A percentile compares a stretch with the other conserved stretches of the same genome.
These are phyloP conservation scores for Cladobotryum mycophilum DNA, from an alignment of 2,329 filamentous ascomycete species.

Conservation along the genomic window DNA sequence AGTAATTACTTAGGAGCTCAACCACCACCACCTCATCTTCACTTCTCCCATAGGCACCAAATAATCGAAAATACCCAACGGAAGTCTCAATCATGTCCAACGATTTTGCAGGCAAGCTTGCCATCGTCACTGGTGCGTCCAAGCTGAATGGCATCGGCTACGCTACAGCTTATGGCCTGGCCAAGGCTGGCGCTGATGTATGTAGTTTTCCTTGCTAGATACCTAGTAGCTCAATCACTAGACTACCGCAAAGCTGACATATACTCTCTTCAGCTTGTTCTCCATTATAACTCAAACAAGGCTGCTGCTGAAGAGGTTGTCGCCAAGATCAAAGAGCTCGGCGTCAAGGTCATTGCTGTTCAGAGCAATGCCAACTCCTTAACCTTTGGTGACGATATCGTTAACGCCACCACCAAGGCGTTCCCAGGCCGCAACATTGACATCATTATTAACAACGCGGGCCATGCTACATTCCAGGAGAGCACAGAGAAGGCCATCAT, in stretches of 20 bases:
- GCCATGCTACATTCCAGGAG: slow-evolving; percentile 37
- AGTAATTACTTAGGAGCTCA: too few relatives aligned
- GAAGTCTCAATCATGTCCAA: slow-evolving; percentile 1
- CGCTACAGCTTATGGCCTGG: slow-evolving; percentile 50
- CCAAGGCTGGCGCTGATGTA: slow-evolving; percentile 45
- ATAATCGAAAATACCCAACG: too few relatives aligned
- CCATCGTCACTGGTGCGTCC: slow-evolving; percentile 49
- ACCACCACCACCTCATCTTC: background rate
- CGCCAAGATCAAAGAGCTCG: slow-evolving; percentile 32
- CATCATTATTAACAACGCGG: slow-evolving; percentile 52
- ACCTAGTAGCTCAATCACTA: too few relatives aligned
- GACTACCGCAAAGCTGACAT: background rate
- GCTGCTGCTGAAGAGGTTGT: slow-evolving; percentile 44
- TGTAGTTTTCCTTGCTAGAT: background rate
- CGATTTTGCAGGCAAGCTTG: slow-evolving; percentile 28
- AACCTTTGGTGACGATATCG: slow-evolving; percentile 54
- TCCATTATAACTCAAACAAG: slow-evolving; percentile 46
- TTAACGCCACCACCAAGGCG: slow-evolving; percentile 40
- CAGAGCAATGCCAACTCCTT: slow-evolving; percentile 34
- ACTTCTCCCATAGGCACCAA: background rate
- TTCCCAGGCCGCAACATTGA: slow-evolving; percentile 48
- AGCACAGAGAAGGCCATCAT: slow-evolving; percentile 43
- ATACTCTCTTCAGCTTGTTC: slow-evolving; percentile 30
- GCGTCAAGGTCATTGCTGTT: slow-evolving; percentile 1
- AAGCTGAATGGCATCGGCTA: slow-evolving; percentile 50